phyloP scores from a whole-genome alignment of 345 rosid genomes.

The Eucalyptus marginata region DNA sequence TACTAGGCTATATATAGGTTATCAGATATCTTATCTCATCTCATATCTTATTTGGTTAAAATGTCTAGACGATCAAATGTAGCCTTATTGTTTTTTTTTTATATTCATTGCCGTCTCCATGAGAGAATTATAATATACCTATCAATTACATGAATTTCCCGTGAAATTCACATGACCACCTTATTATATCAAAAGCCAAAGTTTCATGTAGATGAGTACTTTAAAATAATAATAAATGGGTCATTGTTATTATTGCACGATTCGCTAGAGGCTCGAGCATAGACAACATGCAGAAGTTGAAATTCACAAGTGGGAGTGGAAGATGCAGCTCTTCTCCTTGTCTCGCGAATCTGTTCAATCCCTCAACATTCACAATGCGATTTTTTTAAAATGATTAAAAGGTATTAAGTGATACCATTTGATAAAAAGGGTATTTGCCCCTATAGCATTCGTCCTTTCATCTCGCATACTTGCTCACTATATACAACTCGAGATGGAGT shows the following conservation, averaged over 20 bases:
- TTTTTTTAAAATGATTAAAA: background rate
- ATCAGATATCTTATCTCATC: background rate
- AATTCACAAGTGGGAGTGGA: background rate
- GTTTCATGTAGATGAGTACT: background rate
- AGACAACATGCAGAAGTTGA: rapidly evolving
- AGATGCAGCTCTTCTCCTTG: background rate
- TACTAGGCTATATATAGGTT: background rate
- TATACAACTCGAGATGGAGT: background rate
- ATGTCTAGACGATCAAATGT: background rate
- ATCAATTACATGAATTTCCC: background rate
- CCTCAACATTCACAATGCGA: background rate
- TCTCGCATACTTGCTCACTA: background rate
- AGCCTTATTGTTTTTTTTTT: background rate
- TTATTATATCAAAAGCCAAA: background rate
- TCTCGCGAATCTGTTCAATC: background rate
- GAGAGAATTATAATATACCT: background rate
- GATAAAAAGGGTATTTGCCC: background rate
- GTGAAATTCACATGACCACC: rapidly evolving
- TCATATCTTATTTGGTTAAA: background rate
- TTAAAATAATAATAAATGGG: background rate
- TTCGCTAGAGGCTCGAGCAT: background rate
- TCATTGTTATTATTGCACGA: background rate
- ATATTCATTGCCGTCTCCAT: background rate
- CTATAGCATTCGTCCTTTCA: background rate
- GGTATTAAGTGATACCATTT: background rate